Percentiles rank a stretch among this genome's conserved stretches.
Conservation (phyloP, 2,329 filamentous ascomycete genomes). For the Epichloe hybrida region DNA sequence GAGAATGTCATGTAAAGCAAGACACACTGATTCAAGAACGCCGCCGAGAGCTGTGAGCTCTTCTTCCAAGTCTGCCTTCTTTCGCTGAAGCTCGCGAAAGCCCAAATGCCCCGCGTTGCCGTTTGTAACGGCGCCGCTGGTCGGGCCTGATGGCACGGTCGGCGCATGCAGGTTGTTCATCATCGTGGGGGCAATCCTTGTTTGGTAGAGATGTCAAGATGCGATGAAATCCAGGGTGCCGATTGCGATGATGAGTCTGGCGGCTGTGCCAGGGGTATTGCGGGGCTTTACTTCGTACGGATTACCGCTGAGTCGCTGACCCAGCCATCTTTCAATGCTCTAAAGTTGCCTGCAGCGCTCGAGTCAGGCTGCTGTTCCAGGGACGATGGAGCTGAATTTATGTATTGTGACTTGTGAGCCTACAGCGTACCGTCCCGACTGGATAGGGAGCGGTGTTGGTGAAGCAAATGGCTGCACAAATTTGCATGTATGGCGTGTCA, state of each 20-base stretch:
- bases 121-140: constrained; percentile 45
- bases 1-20: neutral
- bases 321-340: no score
- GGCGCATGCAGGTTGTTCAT: constrained; percentile 44
- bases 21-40: constrained; percentile 73
- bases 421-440: no score
- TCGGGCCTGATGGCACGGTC: constrained; percentile 59
- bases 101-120: constrained; percentile 52
- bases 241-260: neutral
- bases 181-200: constrained; percentile 23
- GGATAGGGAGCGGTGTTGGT: no score
- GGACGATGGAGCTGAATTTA: no score
- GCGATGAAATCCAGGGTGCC: neutral
- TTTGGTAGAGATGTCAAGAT: neutral
- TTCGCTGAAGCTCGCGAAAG: constrained; percentile 65
- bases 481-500: no score
- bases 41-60: constrained; percentile 75
- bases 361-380: no score
- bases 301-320: neutral
- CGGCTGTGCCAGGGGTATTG: neutral
- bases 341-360: no score
- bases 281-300: neutral
- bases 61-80: constrained; percentile 73
- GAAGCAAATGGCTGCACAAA: no score
- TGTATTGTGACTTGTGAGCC: no score